Conservation (phyloP, 2,329 filamentous ascomycete genomes). For the Aspergillus hortae region DNA sequence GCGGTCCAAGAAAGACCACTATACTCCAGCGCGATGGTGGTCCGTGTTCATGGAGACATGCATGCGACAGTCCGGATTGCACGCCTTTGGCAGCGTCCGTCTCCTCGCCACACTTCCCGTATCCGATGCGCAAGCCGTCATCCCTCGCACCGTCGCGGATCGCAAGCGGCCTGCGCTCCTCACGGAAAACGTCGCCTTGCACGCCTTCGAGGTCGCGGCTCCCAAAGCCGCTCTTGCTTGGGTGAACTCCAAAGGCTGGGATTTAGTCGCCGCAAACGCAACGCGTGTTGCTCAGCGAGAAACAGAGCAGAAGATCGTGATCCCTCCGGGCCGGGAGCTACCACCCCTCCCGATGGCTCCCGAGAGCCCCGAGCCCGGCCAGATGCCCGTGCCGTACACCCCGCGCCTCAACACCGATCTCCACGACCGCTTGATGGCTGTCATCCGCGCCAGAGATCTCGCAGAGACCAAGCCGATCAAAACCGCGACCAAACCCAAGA, state of each 20-base stretch:
- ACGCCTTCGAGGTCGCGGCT: slow-evolving; percentile 52
- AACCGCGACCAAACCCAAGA: background rate
- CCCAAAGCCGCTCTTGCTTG: slow-evolving; percentile 32
- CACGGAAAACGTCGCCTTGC: slow-evolving; percentile 49
- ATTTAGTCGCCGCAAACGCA: slow-evolving; percentile 20
- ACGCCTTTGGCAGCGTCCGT: slow-evolving; percentile 73
- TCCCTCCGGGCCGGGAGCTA: slow-evolving; percentile 27
- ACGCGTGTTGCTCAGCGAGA: slow-evolving; percentile 28
- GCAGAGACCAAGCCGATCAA: background rate
- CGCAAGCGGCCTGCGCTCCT: slow-evolving; percentile 59
- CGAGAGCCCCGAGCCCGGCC: slow-evolving; percentile 11
- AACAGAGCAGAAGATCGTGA: slow-evolving; percentile 24
- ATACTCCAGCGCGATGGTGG: slow-evolving; percentile 53
- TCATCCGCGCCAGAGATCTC: slow-evolving; percentile 9
- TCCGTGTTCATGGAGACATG: slow-evolving; percentile 54
- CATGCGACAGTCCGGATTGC: slow-evolving; percentile 58
- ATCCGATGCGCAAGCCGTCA: slow-evolving; percentile 54
- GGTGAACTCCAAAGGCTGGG: slow-evolving; percentile 22
- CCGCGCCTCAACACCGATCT: slow-evolving; percentile 37
- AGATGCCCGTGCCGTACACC: slow-evolving; percentile 20
- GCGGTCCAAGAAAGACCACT: slow-evolving; percentile 49
- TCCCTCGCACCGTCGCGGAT: slow-evolving; percentile 58
- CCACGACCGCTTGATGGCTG: slow-evolving; percentile 24
- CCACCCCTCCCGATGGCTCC: slow-evolving; percentile 23
- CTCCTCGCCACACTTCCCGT: slow-evolving; percentile 71